phyloP scores from a whole-genome alignment of 306 rosid genomes.

The Parietaria judaica region DNA sequence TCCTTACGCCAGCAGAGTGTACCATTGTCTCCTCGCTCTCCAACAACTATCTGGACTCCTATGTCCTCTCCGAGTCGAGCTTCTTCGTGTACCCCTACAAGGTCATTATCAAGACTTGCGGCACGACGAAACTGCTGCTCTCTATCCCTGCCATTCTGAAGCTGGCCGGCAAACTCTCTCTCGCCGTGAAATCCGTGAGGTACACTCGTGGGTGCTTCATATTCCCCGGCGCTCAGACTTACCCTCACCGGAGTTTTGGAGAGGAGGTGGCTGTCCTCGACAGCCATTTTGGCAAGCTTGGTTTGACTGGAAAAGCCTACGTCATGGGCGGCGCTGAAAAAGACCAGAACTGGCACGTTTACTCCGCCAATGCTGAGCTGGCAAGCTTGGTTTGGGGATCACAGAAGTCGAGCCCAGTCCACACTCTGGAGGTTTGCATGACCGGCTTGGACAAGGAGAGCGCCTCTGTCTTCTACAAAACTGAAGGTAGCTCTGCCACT shows the following conservation, averaged over 20 bases:
- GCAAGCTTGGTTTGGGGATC: constrained; percentile 26
- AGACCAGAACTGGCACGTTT: constrained; percentile 73
- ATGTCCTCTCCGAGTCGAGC: constrained; percentile 95
- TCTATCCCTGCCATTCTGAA: constrained; percentile 71
- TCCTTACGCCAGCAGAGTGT: constrained; percentile 80
- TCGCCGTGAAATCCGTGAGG: constrained; percentile 68
- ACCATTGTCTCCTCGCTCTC: constrained; percentile 78
- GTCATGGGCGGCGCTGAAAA: constrained; percentile 56
- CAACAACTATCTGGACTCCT: constrained; percentile 70
- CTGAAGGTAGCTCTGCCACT: constrained; percentile 37
- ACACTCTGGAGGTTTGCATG: constrained; percentile 92
- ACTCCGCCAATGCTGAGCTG: constrained; percentile 51
- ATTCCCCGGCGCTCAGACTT: constrained; percentile 77
- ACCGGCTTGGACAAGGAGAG: constrained; percentile 58
- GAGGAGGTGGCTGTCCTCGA: constrained; percentile 79
- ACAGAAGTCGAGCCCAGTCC: constrained; percentile 28
- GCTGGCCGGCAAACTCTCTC: constrained; percentile 47
- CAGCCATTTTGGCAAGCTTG: constrained; percentile 56
- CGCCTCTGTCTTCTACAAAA: constrained; percentile 72
- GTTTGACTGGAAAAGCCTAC: constrained; percentile 56
- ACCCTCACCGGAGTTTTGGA: constrained; percentile 68
- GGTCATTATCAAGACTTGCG: constrained; percentile 84
- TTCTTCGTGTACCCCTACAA: constrained; percentile 72
- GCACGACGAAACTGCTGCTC: constrained; percentile 79
- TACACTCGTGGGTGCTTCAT: constrained; percentile 88